phyloP scores from a whole-genome alignment of 2,329 filamentous ascomycete genomes.

The Aaosphaeria pasadenensis region DNA sequence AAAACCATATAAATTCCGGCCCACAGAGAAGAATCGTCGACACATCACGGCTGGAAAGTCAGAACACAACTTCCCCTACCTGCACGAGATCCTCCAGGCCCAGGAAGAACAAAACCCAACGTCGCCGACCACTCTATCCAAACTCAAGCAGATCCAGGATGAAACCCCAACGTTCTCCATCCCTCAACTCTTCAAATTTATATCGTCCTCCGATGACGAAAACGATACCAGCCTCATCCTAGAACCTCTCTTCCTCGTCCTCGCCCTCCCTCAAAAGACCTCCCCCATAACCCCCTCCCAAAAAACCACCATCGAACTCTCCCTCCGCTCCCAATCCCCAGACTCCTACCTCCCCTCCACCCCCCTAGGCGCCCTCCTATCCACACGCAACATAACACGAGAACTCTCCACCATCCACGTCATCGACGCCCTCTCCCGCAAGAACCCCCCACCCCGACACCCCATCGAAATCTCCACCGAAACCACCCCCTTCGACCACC shows the following conservation, averaged over 20 bases:
- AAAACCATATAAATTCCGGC: too few relatives aligned
- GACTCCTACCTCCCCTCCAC: neutral
- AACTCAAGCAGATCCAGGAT: neutral
- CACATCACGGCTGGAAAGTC: too few relatives aligned
- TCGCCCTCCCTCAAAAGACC: neutral
- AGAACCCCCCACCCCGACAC: constrained; percentile 43
- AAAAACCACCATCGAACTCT: neutral
- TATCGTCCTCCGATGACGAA: neutral
- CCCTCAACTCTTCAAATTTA: neutral
- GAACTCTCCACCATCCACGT: neutral
- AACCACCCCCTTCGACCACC: constrained; percentile 38
- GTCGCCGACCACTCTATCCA: neutral
- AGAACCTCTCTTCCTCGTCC: too few relatives aligned
- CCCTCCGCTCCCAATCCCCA: neutral
- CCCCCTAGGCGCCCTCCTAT: neutral
- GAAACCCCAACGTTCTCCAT: neutral
- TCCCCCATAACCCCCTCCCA: neutral
- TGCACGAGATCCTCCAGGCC: too few relatives aligned
- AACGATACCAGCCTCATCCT: neutral
- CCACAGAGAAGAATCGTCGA: too few relatives aligned
- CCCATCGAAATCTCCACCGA: constrained; percentile 4
- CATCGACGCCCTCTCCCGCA: neutral
- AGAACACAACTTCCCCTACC: too few relatives aligned
- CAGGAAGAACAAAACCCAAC: neutral
- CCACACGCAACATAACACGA: neutral